Base-by-base conservation (phyloP, 2,329 filamentous ascomycete genomes). In the Colletotrichum sp. region DNA sequence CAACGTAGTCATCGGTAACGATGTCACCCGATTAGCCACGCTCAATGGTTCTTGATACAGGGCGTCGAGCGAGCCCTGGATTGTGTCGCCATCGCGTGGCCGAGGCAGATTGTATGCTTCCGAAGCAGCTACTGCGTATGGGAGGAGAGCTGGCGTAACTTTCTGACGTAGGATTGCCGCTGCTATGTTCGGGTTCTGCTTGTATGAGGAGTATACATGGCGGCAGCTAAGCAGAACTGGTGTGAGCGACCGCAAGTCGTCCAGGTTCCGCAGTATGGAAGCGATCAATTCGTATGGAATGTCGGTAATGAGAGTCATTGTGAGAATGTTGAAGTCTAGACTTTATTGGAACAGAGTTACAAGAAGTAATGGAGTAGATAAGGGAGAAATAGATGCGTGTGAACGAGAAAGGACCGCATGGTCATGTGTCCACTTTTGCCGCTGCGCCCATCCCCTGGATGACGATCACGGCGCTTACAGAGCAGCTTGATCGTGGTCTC, bases 281-380 rank as follows among this genome's bases (percentile, higher is more conserved):
- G 48, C 69, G 10, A 60, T 34, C 4, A 71, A 5, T 1, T 66
- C 61, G 22, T 32, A 66, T 10, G 48, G 69, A 6, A 71, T 27
- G 1, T 66, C 61, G 18, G 61, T n/a, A 1, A 71, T 27, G 18
- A 43, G 61, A 32, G 60, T 7, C 69, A 66, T 71, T 2, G 0
- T 39, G 15, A 30, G 5, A n/a, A 48, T n/a, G 1, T 0, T 0
- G 18, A 48, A 48, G 18, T 43, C 39, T n/a, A 12, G 0, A 1
- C 0, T 18, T n/a, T 48, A 0, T 48, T n/a, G 39, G 5, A 48
- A n/a, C 0, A 48, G 18, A 48, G 39, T n/a, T 4, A 48, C 39
- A 12, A 48, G 18, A 48, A n/a, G 18, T 0, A n/a, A 48, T 12
- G 39, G 39, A 48, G 18, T 43, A n/a, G 39, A 10, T n/a, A 10